Base-by-base conservation (phyloP, 352 stramenopile species). In the Phytophthora quininea region DNA sequence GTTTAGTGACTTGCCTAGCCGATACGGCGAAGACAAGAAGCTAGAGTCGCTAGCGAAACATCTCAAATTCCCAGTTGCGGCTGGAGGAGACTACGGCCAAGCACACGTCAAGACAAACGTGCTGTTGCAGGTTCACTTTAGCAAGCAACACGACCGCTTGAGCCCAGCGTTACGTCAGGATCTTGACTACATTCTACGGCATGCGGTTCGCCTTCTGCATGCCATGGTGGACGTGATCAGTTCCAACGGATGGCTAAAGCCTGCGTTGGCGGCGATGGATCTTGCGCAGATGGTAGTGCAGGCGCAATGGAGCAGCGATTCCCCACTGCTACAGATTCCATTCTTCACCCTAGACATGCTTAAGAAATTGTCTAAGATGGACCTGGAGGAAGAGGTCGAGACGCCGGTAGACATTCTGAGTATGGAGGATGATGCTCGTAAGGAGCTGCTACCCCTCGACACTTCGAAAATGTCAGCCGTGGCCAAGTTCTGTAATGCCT, bases 401-500 rank as follows among this genome's bases (percentile, higher is more conserved):
- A 95, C 86, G 2, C 88, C 86, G 1, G 64, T 94, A 47, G 86
- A 96, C 68, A 91, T 96, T 33, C 58, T 95, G n/a, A 97, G 92
- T 58, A 88, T 99, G 70, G 95, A 99, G 27, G 95, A 98, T 76
- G 91, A 97, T 58, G 86, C 94, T 2, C 83, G 97, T 38, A 81
- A 85, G 52, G 82, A 98, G 62, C 70, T 99, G 38, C 78, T 99
- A 49, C 90, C 90, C 69, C 48, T 82, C 46, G 71, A 82, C 51
- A 89, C 95, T 11, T 66, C 72, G 61, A 90, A 98, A 70, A 97
- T 99, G 90, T 97, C 93, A 35, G 93, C 99, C 35, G 92, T 99
- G n/a, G 98, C 98, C 8, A 91, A 95, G 54, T 99, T 99, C 81
- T 99, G 98, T 81, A 99, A 99, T 74, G 86, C 92, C 54, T 99